These are phyloP conservation scores for Fusarium denticulatum DNA, from an alignment of 2,329 filamentous ascomycete species.

Conservation along the genomic window DNA sequence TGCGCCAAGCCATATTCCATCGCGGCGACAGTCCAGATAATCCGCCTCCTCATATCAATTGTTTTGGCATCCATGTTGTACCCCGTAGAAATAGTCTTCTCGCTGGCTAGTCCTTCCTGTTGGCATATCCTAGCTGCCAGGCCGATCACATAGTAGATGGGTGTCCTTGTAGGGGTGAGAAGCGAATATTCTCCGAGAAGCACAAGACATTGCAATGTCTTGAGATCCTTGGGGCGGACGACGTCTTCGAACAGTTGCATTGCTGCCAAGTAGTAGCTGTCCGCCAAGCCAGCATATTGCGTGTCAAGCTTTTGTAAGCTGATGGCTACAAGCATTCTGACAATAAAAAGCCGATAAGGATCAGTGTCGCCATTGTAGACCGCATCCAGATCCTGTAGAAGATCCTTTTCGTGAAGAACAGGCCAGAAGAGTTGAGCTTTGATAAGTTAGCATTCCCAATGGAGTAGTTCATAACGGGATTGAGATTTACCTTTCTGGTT, in stretches of 20 bases:
- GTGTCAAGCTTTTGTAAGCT: constrained; percentile 91
- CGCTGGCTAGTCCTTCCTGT: constrained; percentile 86
- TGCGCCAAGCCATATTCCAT: constrained; percentile 92
- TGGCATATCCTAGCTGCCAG: constrained; percentile 89
- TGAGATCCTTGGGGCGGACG: constrained; percentile 87
- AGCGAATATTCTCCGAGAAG: constrained; percentile 92
- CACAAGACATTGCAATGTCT: constrained; percentile 87
- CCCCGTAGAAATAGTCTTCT: constrained; percentile 81
- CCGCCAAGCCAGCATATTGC: constrained; percentile 90
- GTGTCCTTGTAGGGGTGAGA: constrained; percentile 88
- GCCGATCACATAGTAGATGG: constrained; percentile 92
- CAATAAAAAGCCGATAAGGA: constrained; percentile 85
- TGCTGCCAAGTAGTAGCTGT: constrained; percentile 93
- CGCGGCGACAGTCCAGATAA: constrained; percentile 87
- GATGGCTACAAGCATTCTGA: constrained; percentile 93
- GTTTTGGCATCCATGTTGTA: constrained; percentile 75
- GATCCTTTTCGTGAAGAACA: constrained; percentile 83
- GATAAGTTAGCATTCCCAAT: constrained; percentile 20
- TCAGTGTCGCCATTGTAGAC: constrained; percentile 82
- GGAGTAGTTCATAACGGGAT: background rate
- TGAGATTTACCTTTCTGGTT: constrained; percentile 76
- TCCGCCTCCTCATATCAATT: constrained; percentile 86
- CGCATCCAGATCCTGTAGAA: constrained; percentile 79
- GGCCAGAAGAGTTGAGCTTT: constrained; percentile 89
- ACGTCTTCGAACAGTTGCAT: constrained; percentile 85